Percentiles rank a stretch among this genome's conserved stretches.
Conservation (phyloP, 805 yeast genomes). For the Candida piceae region DNA sequence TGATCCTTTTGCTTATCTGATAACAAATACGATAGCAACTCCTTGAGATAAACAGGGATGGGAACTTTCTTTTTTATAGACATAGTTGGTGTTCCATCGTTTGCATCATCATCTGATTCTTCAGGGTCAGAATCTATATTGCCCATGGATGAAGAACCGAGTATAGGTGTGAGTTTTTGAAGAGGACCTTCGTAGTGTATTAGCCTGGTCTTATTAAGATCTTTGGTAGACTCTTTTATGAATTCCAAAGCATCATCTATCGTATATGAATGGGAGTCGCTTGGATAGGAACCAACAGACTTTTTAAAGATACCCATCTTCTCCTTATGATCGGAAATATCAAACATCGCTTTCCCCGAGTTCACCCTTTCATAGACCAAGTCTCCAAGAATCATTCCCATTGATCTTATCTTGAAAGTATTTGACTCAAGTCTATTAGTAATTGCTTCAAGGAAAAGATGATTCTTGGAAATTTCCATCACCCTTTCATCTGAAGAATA, state of each 20-base stretch:
- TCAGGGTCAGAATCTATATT: conserved; percentile 29
- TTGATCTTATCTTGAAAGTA: conserved; percentile 37
- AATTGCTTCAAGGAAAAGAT: conserved; percentile 44
- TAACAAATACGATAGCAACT: conserved; percentile 53
- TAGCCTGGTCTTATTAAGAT: no score
- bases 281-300: not conserved
- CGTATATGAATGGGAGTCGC: no score
- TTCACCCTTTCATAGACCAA: conserved; percentile 32
- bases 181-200: no score
- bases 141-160: not conserved
- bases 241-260: no score
- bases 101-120: conserved; percentile 43
- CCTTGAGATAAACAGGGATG: conserved; percentile 67
- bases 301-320: conserved; percentile 13
- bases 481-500: conserved; percentile 22
- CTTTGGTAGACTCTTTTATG: no score
- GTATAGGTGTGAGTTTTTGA: no score
- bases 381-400: conserved; percentile 60
- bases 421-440: conserved; percentile 50
- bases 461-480: conserved; percentile 29
- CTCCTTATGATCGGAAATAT: conserved; percentile 18
- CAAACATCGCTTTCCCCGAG: conserved; percentile 29
- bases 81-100: conserved; percentile 40
- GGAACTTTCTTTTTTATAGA: conserved; percentile 32
- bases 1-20: conserved; percentile 39